Evolutionary conservation across 1,284 basidiomycete genomes (phyloP).

Genomic region (Rhodofomes roseus): DNA sequence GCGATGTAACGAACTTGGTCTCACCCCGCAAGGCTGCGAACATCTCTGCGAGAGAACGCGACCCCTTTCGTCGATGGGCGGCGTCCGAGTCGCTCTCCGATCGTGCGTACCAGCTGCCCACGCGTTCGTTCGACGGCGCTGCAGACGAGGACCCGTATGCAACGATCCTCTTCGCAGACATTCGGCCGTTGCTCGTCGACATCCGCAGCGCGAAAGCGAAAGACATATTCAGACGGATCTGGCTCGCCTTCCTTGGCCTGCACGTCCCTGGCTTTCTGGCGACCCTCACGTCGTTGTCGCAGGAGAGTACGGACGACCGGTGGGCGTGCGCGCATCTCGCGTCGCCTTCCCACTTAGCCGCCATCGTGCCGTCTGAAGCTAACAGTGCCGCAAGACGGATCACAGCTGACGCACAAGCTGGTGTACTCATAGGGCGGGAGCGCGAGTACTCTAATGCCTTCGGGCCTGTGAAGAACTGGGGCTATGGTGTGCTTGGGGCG

Average conservation of each 20-base stretch:
- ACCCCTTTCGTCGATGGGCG: conserved; percentile 74
- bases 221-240: conserved; percentile 67
- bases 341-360: conserved; percentile 39
- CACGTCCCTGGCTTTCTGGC: conserved; percentile 62
- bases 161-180: conserved; percentile 77
- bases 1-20: conserved; percentile 23
- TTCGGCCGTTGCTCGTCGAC: conserved; percentile 65
- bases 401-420: conserved; percentile 56
- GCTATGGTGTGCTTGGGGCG: conserved; percentile 45
- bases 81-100: conserved; percentile 54
- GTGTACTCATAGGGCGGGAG: conserved; percentile 63
- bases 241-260: conserved; percentile 76
- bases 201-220: conserved; percentile 51
- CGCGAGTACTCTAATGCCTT: conserved; percentile 56
- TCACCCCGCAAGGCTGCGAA: conserved; percentile 6
- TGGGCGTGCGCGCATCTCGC: conserved; percentile 53
- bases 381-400: conserved; percentile 21
- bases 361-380: conserved; percentile 47
- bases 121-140: conserved; percentile 54
- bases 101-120: conserved; percentile 41
- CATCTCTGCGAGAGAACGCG: conserved; percentile 27
- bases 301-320: conserved; percentile 51
- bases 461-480: conserved; percentile 68
- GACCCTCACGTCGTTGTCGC: conserved; percentile 30
- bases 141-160: conserved; percentile 75